A percentile compares a stretch with the other conserved stretches of the same genome.
phyloP scores from a whole-genome alignment of 2,329 filamentous ascomycete species.

The Arthrinium puccinioides region DNA sequence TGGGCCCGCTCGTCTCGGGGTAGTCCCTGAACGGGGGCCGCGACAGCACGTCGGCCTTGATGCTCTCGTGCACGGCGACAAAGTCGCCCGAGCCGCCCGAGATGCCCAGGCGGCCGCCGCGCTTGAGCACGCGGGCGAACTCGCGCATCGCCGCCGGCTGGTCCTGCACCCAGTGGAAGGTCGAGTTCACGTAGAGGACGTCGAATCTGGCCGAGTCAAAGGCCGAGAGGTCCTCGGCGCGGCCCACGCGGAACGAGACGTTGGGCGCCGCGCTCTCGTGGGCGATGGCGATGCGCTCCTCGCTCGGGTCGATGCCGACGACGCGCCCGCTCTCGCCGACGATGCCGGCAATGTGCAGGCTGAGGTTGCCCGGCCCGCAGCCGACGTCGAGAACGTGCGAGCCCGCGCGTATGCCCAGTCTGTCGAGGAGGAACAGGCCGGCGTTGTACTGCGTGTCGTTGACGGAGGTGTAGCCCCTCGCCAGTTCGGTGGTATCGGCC shows the following conservation, averaged over 20 bases:
- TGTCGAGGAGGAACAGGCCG: slow-evolving; percentile 15
- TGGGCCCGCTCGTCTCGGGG: slow-evolving; percentile 13
- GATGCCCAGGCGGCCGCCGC: slow-evolving; percentile 13
- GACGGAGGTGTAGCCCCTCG: slow-evolving; percentile 16
- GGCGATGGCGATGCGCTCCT: slow-evolving; percentile 15
- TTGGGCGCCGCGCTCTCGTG: background rate
- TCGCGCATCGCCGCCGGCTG: slow-evolving; percentile 13
- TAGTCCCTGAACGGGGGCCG: slow-evolving; percentile 15
- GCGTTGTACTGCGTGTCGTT: slow-evolving; percentile 17
- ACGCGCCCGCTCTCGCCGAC: slow-evolving; percentile 11
- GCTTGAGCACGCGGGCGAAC: slow-evolving; percentile 14
- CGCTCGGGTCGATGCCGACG: slow-evolving; percentile 26
- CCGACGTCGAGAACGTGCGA: slow-evolving; percentile 23
- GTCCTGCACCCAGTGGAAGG: slow-evolving; percentile 20
- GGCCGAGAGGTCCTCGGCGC: slow-evolving; percentile 18
- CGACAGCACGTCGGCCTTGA: slow-evolving; percentile 17
- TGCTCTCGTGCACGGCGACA: slow-evolving; percentile 11
- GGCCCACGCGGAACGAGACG: slow-evolving; percentile 13
- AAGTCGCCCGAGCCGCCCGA: slow-evolving; percentile 14
- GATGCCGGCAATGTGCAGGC: slow-evolving; percentile 14
- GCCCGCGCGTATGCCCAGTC: slow-evolving; percentile 11
- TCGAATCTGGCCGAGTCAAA: slow-evolving; percentile 16
- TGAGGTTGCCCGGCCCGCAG: slow-evolving; percentile 24
- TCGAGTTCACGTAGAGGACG: slow-evolving; percentile 17
- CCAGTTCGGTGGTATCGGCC: slow-evolving; percentile 18